These are phyloP conservation scores for Trichoderma gamsii DNA, from an alignment of 495 filamentous ascomycete species.

Conservation along the genomic window DNA sequence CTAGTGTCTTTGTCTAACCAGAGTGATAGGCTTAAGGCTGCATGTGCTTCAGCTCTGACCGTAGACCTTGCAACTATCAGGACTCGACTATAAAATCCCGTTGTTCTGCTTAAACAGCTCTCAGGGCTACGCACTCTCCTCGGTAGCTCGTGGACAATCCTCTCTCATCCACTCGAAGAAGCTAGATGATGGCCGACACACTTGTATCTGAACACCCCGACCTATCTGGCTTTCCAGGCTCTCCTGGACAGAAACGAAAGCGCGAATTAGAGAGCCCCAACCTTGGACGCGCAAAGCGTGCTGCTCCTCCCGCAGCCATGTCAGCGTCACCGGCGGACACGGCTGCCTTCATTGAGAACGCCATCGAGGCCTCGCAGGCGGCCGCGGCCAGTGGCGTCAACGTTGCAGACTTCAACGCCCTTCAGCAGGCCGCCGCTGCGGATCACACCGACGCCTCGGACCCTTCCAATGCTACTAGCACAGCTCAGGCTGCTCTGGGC, in stretches of 20 bases:
- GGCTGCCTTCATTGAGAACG: conserved; percentile 38
- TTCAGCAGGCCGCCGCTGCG: conserved; percentile 40
- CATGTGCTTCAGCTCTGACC: conserved; percentile 1
- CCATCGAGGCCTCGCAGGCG: conserved; percentile 38
- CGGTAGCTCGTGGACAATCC: neutral
- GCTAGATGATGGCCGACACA: conserved; percentile 34
- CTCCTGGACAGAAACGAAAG: conserved; percentile 43
- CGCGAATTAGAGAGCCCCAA: conserved; percentile 42
- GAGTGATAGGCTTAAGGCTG: neutral
- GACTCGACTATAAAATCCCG: neutral
- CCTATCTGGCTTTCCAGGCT: conserved; percentile 22
- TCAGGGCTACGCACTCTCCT: neutral
- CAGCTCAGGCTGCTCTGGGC: conserved; percentile 63
- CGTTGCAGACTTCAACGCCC: conserved; percentile 43
- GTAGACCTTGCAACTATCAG: neutral
- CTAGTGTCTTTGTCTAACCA: conserved; percentile 1
- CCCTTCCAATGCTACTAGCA: conserved; percentile 51
- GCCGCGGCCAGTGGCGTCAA: conserved; percentile 29
- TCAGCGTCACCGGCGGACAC: conserved; percentile 29
- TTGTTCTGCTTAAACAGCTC: neutral
- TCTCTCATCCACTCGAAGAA: neutral
- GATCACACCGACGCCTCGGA: conserved; percentile 43
- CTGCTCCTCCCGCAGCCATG: conserved; percentile 35
- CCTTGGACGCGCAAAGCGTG: conserved; percentile 39
- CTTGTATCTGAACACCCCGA: conserved; percentile 39